Conservation (phyloP, 2,329 filamentous ascomycete species). For the Paecilomyces sp. region DNA sequence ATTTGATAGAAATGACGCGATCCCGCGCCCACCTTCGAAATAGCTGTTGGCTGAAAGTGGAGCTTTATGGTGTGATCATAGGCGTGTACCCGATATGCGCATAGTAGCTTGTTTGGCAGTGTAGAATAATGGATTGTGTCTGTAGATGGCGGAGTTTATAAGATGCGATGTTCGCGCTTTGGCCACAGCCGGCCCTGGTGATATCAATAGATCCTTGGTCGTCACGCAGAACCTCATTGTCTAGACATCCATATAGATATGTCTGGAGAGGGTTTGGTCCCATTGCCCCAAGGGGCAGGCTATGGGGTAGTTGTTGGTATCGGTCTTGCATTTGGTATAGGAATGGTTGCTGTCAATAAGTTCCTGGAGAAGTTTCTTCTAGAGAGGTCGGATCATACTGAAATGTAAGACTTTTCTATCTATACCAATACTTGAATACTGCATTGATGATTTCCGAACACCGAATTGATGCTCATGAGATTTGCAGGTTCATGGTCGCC, state of each 20-base stretch:
- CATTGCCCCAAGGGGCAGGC: slow-evolving; percentile 2
- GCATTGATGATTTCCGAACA: neutral
- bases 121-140: neutral
- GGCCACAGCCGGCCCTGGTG: neutral
- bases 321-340: slow-evolving; percentile 5
- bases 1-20: neutral
- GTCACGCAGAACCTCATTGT: neutral
- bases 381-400: slow-evolving; percentile 4
- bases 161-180: neutral
- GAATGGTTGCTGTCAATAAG: slow-evolving; percentile 4
- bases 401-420: slow-evolving; percentile 1
- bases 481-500: slow-evolving; percentile 15
- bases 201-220: neutral
- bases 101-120: neutral
- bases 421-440: neutral
- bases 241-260: neutral
- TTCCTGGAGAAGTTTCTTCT: slow-evolving; percentile 3
- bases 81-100: neutral
- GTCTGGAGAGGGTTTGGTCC: neutral
- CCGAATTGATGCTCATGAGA: neutral
- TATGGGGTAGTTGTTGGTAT: slow-evolving; percentile 5
- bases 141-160: neutral
- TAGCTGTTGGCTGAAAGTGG: slow-evolving; percentile 1
- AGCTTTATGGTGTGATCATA: slow-evolving; percentile 3
- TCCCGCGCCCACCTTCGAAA: neutral